Percentiles rank a stretch among this genome's conserved stretches.
Evolutionary conservation across 2,329 filamentous ascomycete species (phyloP).

Genomic region (Penicillium expansum): DNA sequence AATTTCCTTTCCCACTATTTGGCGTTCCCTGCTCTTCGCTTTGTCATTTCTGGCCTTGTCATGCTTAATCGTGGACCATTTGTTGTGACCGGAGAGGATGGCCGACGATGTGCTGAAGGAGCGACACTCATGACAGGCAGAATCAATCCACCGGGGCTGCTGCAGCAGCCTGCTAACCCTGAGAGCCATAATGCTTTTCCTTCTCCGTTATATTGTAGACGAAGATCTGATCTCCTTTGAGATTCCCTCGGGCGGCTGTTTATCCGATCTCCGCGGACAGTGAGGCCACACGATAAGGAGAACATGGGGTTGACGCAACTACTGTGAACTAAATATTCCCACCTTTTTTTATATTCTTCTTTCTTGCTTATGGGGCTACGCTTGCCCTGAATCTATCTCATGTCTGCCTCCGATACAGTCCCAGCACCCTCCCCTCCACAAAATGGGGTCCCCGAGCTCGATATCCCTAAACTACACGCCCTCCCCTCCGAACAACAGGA

Average conservation of each 20-base stretch:
- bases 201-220: slow-evolving; percentile 1
- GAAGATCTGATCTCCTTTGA: background rate
- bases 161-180: slow-evolving; percentile 23
- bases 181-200: slow-evolving; percentile 25
- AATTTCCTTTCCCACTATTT: slow-evolving; percentile 68
- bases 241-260: slow-evolving; percentile 22
- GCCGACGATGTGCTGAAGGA: slow-evolving; percentile 48
- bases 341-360: slow-evolving; percentile 1
- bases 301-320: slow-evolving; percentile 12
- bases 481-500: slow-evolving; percentile 94
- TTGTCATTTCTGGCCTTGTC: slow-evolving; percentile 83
- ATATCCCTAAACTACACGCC: slow-evolving; percentile 82
- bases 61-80: slow-evolving; percentile 95
- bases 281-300: slow-evolving; percentile 26
- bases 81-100: slow-evolving; percentile 71
- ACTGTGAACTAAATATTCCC: background rate
- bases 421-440: slow-evolving; percentile 35
- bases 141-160: slow-evolving; percentile 7
- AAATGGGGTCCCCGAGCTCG: slow-evolving; percentile 62
- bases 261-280: slow-evolving; percentile 31
- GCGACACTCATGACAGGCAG: slow-evolving; percentile 37
- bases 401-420: slow-evolving; percentile 40
- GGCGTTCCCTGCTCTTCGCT: slow-evolving; percentile 69
- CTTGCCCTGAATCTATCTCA: slow-evolving; percentile 23
- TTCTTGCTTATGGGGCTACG: slow-evolving; percentile 14